Evolutionary conservation across 2,329 filamentous ascomycete species (phyloP).

Genomic region (Triangularia verruculosa): DNA sequence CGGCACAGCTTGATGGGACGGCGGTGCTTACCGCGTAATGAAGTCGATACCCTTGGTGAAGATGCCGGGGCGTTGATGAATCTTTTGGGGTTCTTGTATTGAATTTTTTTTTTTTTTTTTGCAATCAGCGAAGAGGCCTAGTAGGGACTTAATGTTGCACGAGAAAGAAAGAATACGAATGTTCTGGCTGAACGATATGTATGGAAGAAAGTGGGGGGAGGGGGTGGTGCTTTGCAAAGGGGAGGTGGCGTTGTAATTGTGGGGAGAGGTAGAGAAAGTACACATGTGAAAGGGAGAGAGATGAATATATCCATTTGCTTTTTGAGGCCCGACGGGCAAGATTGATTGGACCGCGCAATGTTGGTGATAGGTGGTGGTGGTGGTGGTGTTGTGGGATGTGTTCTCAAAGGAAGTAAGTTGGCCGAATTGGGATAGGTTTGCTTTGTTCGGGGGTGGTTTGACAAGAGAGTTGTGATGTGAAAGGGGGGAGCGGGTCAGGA

Average conservation of each 20-base stretch:
- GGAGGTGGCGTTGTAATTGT: background rate
- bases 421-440: background rate
- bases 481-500: background rate
- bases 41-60: background rate
- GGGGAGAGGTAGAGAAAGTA: background rate
- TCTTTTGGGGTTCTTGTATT: constrained; percentile 28
- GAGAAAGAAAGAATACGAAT: constrained; percentile 25
- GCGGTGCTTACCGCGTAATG: constrained; percentile 6
- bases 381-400: background rate
- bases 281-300: background rate
- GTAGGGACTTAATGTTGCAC: constrained; percentile 16
- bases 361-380: too few species aligned
- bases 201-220: constrained; percentile 7
- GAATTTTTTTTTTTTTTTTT: constrained; percentile 18
- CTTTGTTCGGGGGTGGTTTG: background rate
- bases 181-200: constrained; percentile 22
- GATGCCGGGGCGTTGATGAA: constrained; percentile 14
- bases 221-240: constrained; percentile 6
- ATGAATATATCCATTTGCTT: constrained; percentile 11
- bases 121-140: constrained; percentile 18
- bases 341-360: background rate
- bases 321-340: background rate
- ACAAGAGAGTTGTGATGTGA: background rate
- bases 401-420: background rate
- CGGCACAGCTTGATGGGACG: background rate